Percentiles rank a stretch among this genome's conserved stretches.
These are phyloP conservation scores for Sugiyamaella paludigena DNA, from an alignment of 1,139 yeast genomes.

Conservation along the genomic window DNA sequence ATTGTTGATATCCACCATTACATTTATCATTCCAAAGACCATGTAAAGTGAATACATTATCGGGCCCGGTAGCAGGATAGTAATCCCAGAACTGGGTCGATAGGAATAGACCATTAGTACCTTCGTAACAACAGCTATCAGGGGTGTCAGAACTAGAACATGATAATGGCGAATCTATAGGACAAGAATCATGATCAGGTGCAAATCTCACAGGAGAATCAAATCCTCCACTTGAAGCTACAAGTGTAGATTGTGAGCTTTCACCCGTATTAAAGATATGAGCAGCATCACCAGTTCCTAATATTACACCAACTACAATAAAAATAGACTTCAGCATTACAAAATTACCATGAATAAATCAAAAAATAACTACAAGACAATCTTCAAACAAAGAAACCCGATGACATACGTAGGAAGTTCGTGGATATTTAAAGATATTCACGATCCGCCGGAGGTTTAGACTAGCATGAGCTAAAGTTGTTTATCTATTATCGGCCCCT, in stretches of 20 bases:
- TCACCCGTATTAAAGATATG: too few relatives aligned
- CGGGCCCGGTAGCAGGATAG: constrained; percentile 75
- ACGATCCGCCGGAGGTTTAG: too few relatives aligned
- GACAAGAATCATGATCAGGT: constrained; percentile 47
- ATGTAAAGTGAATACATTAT: constrained; percentile 76
- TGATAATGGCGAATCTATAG: constrained; percentile 63
- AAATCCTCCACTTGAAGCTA: not conserved
- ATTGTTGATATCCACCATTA: constrained; percentile 69
- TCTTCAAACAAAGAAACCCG: too few relatives aligned
- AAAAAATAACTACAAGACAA: too few relatives aligned
- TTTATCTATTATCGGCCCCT: too few relatives aligned
- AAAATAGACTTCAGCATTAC: too few relatives aligned
- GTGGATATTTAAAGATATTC: too few relatives aligned
- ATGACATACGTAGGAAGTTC: too few relatives aligned
- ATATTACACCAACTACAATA: too few relatives aligned
- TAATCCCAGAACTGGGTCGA: constrained; percentile 97
- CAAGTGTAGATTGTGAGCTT: not conserved
- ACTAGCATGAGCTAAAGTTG: too few relatives aligned
- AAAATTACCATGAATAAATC: too few relatives aligned
- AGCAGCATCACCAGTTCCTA: too few relatives aligned
- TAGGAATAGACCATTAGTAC: constrained; percentile 80
- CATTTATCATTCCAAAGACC: constrained; percentile 88
- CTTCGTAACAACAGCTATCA: constrained; percentile 78
- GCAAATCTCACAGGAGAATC: constrained; percentile 5
- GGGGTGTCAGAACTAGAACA: constrained; percentile 44